Conservation (phyloP, 352 stramenopile species). For the Phytophthora pluvialis region DNA sequence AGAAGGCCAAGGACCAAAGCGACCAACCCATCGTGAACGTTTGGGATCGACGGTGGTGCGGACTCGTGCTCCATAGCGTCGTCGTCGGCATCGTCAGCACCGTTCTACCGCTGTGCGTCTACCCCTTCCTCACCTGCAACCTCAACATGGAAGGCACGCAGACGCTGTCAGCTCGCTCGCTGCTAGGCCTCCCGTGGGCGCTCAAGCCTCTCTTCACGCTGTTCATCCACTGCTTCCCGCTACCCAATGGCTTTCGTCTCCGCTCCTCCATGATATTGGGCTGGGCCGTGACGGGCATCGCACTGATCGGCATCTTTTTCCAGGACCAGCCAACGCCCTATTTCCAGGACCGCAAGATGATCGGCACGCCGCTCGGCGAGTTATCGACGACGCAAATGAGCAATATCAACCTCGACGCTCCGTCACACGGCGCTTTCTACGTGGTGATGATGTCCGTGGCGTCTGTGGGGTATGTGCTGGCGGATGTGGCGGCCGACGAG, state of each 20-base stretch:
- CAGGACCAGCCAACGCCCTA: conserved; percentile 52
- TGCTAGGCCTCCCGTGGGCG: conserved; percentile 59
- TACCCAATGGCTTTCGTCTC: conserved; percentile 27
- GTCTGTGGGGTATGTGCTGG: conserved; percentile 76
- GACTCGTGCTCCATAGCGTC: conserved; percentile 58
- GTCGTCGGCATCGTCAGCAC: conserved; percentile 63
- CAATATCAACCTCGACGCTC: conserved; percentile 52
- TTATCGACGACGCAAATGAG: conserved; percentile 40
- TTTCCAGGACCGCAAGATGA: conserved; percentile 44
- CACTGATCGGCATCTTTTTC: conserved; percentile 44
- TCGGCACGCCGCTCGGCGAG: conserved; percentile 29
- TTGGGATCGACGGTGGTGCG: conserved; percentile 51
- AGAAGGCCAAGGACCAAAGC: neutral
- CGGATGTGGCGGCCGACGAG: conserved; percentile 77
- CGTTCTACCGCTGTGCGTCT: conserved; percentile 56
- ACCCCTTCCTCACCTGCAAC: conserved; percentile 71
- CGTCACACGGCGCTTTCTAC: conserved; percentile 50
- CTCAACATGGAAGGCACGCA: conserved; percentile 77
- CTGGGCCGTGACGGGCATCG: conserved; percentile 42
- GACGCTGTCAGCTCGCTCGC: conserved; percentile 52
- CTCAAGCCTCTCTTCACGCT: conserved; percentile 59
- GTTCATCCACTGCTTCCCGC: conserved; percentile 42
- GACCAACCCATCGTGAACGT: conserved; percentile 17
- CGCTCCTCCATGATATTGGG: conserved; percentile 50
- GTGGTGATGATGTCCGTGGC: conserved; percentile 73